Base-by-base conservation (phyloP, 768 basidiomycete species). In the Kondoa malvinella region DNA sequence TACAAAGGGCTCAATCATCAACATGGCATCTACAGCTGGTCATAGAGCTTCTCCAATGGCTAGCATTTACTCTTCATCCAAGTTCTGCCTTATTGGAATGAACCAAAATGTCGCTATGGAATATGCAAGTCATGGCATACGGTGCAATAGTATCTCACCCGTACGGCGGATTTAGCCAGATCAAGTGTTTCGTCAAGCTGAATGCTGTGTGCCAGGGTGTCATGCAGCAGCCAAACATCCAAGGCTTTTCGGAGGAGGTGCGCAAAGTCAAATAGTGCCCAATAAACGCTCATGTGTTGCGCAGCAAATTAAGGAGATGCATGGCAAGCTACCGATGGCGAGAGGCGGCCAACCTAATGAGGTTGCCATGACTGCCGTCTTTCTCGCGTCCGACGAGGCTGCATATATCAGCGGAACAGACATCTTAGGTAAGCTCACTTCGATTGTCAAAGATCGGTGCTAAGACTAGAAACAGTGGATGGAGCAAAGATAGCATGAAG, bases 311-410 rank as follows among this genome's bases (percentile, higher is more conserved):
- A 16, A 15, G 17, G 8, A 16, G 25, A 27, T 68, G n/a, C 30
- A 33, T 25, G 34, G 31, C 29, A 56, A 25, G 32, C 26, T 68
- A 14, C 60, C 67, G 26, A 56, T 68, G n/a, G 27, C 64, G 57
- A 30, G 69, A 25, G 60, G 58, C 1, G 69, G 69, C 2, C 56
- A 57, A 29, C 69, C 69, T 12, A 56, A 62, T 34, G 69, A 70
- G 58, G 68, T 70, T 30, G 69, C 69, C 2, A 67, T 68, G 66
- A 29, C 63, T 21, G 67, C 66, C 16, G 57, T 64, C 3, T 70
- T 69, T 56, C 63, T 70, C 3, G 69, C 69, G 16, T 69, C 68
- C 34, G 69, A 70, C 17, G 67, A 68, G 29, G 60, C 69, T 56
- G 57, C 40, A 1, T 70, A 70, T 31, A 65, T 68, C 3, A 70